These are phyloP conservation scores for Hygrophorus pudorinus DNA, from an alignment of 768 basidiomycete species.

Conservation along the genomic window DNA sequence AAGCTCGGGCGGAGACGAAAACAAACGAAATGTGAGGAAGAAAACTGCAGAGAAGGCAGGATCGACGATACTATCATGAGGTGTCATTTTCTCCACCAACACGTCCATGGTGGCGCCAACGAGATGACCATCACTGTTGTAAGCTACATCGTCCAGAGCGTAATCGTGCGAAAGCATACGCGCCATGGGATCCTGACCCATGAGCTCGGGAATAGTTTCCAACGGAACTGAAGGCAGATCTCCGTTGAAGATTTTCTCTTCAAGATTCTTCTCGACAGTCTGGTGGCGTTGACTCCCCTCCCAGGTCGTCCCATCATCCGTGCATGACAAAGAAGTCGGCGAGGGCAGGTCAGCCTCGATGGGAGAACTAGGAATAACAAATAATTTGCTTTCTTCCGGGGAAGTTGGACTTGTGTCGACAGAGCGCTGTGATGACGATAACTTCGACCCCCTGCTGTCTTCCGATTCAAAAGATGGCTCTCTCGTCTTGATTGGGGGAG, in stretches of 20 bases:
- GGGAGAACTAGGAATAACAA: slow-evolving; percentile 19
- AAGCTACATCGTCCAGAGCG: slow-evolving; percentile 73
- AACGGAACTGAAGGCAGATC: slow-evolving; percentile 41
- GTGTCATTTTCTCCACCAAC: slow-evolving; percentile 95
- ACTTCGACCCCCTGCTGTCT: slow-evolving; percentile 38
- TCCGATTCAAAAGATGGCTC: slow-evolving; percentile 43
- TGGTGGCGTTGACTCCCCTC: slow-evolving; percentile 37
- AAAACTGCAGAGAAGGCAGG: slow-evolving; percentile 81
- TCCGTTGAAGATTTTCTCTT: slow-evolving; percentile 46
- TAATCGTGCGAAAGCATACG: slow-evolving; percentile 73
- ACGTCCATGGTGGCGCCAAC: slow-evolving; percentile 85
- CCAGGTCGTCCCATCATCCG: slow-evolving; percentile 50
- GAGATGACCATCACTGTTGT: slow-evolving; percentile 83
- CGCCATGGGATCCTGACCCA: slow-evolving; percentile 31
- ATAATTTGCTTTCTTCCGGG: slow-evolving; percentile 27
- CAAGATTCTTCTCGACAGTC: slow-evolving; percentile 24
- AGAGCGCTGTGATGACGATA: slow-evolving; percentile 35
- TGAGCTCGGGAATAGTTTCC: slow-evolving; percentile 27
- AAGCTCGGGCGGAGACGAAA: slow-evolving; percentile 69
- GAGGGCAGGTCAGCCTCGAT: slow-evolving; percentile 37
- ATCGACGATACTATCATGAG: slow-evolving; percentile 86
- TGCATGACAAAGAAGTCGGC: slow-evolving; percentile 39
- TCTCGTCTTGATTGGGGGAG: slow-evolving; percentile 17
- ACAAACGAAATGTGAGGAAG: slow-evolving; percentile 92
- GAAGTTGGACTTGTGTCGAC: slow-evolving; percentile 30